Evolutionary conservation across 208 protist species (phyloP).

Genomic region (Eutreptiella sp.): DNA sequence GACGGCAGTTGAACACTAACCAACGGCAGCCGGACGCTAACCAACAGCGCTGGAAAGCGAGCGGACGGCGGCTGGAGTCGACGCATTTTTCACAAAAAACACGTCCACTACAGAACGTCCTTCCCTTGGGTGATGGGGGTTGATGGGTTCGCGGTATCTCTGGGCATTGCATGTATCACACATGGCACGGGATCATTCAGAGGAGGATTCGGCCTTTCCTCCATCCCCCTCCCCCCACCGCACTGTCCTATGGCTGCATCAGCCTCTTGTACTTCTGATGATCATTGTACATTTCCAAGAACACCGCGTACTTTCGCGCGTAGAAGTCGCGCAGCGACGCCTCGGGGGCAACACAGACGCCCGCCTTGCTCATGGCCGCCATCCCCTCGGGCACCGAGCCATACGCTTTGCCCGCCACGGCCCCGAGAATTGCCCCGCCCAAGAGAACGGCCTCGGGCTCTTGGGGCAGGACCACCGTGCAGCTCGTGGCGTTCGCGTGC

Average conservation of each 20-base stretch:
- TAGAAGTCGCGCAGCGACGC: constrained; percentile 5
- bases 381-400: constrained; percentile 1
- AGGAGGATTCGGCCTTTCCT: background rate
- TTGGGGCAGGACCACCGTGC: background rate
- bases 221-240: background rate
- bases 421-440: constrained; percentile 16
- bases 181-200: no score
- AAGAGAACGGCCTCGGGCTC: constrained; percentile 21
- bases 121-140: no score
- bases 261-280: constrained; percentile 26
- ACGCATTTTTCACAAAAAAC: no score
- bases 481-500: constrained; percentile 6
- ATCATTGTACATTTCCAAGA: constrained; percentile 24
- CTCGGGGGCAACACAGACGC: background rate
- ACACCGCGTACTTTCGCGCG: constrained; percentile 21
- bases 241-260: constrained; percentile 20
- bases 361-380: background rate
- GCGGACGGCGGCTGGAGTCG: no score
- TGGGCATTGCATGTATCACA: no score
- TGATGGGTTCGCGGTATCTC: no score
- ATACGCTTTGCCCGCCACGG: background rate
- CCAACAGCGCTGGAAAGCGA: no score
- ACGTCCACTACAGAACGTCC: no score
- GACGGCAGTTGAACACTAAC: no score
- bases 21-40: no score